Evolutionary conservation across 352 stramenopile genomes (phyloP).

Genomic region (Globisporangium lucens): DNA sequence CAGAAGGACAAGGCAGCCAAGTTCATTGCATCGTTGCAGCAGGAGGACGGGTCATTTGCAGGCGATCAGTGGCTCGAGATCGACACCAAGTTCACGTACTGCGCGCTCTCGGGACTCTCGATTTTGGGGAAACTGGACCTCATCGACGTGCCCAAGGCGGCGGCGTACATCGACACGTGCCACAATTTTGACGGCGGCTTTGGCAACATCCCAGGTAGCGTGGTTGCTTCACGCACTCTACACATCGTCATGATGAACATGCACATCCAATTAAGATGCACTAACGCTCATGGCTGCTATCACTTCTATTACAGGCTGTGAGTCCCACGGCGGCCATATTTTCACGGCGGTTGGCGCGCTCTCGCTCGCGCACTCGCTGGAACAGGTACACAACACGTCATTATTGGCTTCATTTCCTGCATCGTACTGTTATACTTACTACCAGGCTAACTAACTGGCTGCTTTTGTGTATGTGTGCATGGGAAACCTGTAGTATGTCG

Average conservation of each 20-base stretch:
- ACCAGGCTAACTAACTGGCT: not conserved
- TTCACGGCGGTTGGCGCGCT: constrained; percentile 97
- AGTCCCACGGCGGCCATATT: constrained; percentile 97
- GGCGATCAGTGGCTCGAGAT: constrained; percentile 97
- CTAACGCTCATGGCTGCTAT: no score
- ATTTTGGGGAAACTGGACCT: constrained; percentile 88
- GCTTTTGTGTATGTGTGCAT: no score
- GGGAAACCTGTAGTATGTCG: constrained; percentile 47
- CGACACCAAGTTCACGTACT: constrained; percentile 99
- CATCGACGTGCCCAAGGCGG: constrained; percentile 88
- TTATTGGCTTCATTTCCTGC: no score
- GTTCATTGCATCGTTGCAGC: constrained; percentile 92
- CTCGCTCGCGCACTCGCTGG: constrained; percentile 74
- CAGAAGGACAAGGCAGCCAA: constrained; percentile 71
- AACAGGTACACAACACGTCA: constrained; percentile 26
- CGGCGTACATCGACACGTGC: constrained; percentile 94
- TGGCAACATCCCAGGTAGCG: constrained; percentile 68
- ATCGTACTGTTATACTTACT: not conserved
- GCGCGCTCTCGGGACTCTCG: constrained; percentile 93
- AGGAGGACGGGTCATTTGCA: constrained; percentile 95
- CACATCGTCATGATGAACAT: no score
- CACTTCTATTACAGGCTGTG: constrained; percentile 79
- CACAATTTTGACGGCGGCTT: constrained; percentile 97
- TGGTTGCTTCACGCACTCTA: constrained; percentile 32
- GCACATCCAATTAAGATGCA: no score